Evolutionary conservation across 345 rosid species (phyloP), one percentile per base, ranked within the genome.

Genomic region (Abelmoschus esculentus): DNA sequence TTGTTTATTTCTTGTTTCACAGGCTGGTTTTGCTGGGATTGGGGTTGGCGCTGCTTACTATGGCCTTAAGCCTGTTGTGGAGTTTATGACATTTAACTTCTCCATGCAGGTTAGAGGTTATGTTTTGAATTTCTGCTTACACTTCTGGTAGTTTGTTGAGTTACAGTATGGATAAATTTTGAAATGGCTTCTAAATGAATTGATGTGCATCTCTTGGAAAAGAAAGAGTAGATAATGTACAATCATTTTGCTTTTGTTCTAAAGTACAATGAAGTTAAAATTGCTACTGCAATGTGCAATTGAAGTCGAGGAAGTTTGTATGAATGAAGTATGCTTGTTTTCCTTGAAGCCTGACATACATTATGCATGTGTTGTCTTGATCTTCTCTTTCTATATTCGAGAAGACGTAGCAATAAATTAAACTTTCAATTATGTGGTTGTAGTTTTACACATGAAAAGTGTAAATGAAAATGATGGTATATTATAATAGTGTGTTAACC

Each of bases 61-160:
- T 76, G 97, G 97, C 57, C 84, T 93, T 49, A 86, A 77, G 80
- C 98, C 96, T 50, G 85, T 91, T 38, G 84, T 93, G 44, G 97
- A 93, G 74, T 93, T 93, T 74, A 91, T 91, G 98, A 91, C 98
- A 31, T 85, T 93, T 73, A 93, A 93, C 87, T 91, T 93, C 80
- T 78, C 96, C 57, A 82, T 91, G 97, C 96, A 93, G 95, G 95
- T 89, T 47, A 70, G 74, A n/a, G 3, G 22, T 34, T 72, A 32
- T 50, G 15, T 40, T 71, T 49, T 49, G 22, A 19, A 52, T 61
- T 26, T 57, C 2, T 11, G 61, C 69, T 63, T 55, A 61, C 14
- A 7, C 1, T 44, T 47, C 2, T 58, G n/a, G 29, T 70, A n/a
- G n/a, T 70, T 57, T 26, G 29, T 63, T 22, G 73, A 15, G 26